phyloP scores from a whole-genome alignment of 2,329 filamentous ascomycete genomes.

The Ascochyta koolunga region DNA sequence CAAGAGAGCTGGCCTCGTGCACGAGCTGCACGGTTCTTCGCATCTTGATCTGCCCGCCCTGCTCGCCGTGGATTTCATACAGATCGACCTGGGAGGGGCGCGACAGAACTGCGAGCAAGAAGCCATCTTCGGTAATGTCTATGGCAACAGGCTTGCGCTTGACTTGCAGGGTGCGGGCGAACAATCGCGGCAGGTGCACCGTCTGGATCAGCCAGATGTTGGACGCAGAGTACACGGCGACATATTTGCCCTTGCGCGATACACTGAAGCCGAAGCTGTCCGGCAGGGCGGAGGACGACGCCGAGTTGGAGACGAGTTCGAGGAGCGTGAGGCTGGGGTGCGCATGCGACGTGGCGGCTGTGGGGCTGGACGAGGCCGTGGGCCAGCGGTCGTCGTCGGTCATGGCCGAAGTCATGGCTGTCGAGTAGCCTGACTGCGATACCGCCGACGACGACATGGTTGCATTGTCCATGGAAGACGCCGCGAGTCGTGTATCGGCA shows the following conservation, averaged over 20 bases:
- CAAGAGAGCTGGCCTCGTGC: constrained; percentile 77
- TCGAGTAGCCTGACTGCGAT: constrained; percentile 36
- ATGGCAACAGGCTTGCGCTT: constrained; percentile 60
- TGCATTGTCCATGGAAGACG: constrained; percentile 27
- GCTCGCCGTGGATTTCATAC: constrained; percentile 67
- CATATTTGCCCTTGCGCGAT: constrained; percentile 44
- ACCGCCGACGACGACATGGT: constrained; percentile 36
- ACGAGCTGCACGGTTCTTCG: constrained; percentile 78
- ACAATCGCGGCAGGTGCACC: constrained; percentile 43
- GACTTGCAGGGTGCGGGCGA: constrained; percentile 45
- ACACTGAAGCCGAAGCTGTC: constrained; percentile 47
- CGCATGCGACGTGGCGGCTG: constrained; percentile 33
- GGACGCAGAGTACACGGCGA: constrained; percentile 46
- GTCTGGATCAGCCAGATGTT: constrained; percentile 49
- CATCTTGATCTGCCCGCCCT: constrained; percentile 63
- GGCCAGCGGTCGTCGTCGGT: constrained; percentile 36
- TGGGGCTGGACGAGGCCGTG: constrained; percentile 20
- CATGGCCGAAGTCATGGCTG: constrained; percentile 44
- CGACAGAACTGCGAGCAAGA: constrained; percentile 77
- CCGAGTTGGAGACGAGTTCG: constrained; percentile 47
- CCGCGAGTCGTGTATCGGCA: constrained; percentile 36
- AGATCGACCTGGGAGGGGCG: constrained; percentile 84
- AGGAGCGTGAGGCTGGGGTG: constrained; percentile 44
- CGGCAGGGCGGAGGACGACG: constrained; percentile 47
- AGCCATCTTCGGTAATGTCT: constrained; percentile 79